These are phyloP conservation scores for Rhizopogon vesiculosus DNA, from an alignment of 768 basidiomycete species.

Conservation along the genomic window DNA sequence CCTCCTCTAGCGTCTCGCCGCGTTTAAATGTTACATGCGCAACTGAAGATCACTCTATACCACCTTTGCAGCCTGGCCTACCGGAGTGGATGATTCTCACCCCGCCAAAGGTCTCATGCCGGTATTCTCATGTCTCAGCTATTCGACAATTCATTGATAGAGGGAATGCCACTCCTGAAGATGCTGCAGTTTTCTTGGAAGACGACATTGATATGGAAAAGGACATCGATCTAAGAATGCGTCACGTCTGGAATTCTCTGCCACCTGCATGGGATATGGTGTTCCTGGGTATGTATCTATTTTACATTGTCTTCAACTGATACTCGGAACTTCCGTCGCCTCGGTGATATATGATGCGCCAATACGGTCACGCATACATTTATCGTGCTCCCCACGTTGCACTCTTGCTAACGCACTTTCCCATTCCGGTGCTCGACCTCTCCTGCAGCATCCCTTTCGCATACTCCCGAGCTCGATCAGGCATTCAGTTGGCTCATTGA, in stretches of 20 bases:
- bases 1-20: neutral
- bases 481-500: slow-evolving; percentile 65
- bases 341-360: neutral
- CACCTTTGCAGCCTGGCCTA: slow-evolving; percentile 29
- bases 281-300: slow-evolving; percentile 49
- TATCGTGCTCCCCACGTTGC: slow-evolving; percentile 60
- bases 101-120: slow-evolving; percentile 60
- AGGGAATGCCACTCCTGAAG: slow-evolving; percentile 22
- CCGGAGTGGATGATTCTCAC: slow-evolving; percentile 51
- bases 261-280: slow-evolving; percentile 70
- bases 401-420: slow-evolving; percentile 66
- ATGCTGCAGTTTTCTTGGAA: slow-evolving; percentile 57
- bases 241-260: slow-evolving; percentile 43
- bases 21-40: slow-evolving; percentile 39
- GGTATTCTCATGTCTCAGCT: slow-evolving; percentile 60
- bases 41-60: slow-evolving; percentile 32
- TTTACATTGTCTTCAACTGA: neutral
- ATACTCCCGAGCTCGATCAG: slow-evolving; percentile 72
- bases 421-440: slow-evolving; percentile 51
- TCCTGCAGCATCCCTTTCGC: slow-evolving; percentile 66
- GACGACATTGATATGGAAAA: slow-evolving; percentile 79
- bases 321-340: slow-evolving; percentile 30
- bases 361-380: slow-evolving; percentile 35
- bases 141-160: slow-evolving; percentile 39
- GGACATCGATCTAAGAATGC: slow-evolving; percentile 43